A percentile compares a stretch with the other conserved stretches of the same genome.
phyloP scores from a whole-genome alignment of 768 basidiomycete genomes.

The Lentinula boryana region DNA sequence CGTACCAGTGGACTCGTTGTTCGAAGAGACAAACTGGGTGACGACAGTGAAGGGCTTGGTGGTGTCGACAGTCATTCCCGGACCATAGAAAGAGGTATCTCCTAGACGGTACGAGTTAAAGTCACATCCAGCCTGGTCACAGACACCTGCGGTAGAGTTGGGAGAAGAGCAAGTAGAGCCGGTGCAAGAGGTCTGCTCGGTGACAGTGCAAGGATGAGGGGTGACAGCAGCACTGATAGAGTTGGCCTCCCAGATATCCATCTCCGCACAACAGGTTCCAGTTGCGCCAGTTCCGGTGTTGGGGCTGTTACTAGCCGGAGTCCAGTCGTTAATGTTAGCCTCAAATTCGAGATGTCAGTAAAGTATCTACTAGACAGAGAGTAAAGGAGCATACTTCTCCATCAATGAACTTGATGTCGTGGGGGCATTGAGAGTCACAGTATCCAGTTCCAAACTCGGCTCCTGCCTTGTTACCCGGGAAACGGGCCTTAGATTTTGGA shows the following conservation, averaged over 20 bases:
- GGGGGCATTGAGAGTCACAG: conserved; percentile 60
- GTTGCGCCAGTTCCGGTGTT: conserved; percentile 31
- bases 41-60: conserved; percentile 33
- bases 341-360: background rate
- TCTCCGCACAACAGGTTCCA: conserved; percentile 33
- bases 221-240: conserved; percentile 32
- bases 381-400: conserved; percentile 27
- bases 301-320: conserved; percentile 14
- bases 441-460: conserved; percentile 58
- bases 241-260: conserved; percentile 32
- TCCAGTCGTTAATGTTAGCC: conserved; percentile 38
- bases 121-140: conserved; percentile 39
- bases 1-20: conserved; percentile 29
- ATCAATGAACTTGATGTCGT: conserved; percentile 58
- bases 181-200: conserved; percentile 29
- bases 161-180: conserved; percentile 23
- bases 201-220: conserved; percentile 33
- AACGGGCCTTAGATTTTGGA: conserved; percentile 15
- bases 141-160: conserved; percentile 22
- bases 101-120: conserved; percentile 45
- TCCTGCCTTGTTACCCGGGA: conserved; percentile 48
- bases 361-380: background rate
- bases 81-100: conserved; percentile 30
- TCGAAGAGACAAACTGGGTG: conserved; percentile 35
- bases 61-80: conserved; percentile 32